A percentile compares a stretch with the other conserved stretches of the same genome.
Evolutionary conservation across 345 rosid genomes (phyloP).

Genomic region (Eucalyptus coolabah): DNA sequence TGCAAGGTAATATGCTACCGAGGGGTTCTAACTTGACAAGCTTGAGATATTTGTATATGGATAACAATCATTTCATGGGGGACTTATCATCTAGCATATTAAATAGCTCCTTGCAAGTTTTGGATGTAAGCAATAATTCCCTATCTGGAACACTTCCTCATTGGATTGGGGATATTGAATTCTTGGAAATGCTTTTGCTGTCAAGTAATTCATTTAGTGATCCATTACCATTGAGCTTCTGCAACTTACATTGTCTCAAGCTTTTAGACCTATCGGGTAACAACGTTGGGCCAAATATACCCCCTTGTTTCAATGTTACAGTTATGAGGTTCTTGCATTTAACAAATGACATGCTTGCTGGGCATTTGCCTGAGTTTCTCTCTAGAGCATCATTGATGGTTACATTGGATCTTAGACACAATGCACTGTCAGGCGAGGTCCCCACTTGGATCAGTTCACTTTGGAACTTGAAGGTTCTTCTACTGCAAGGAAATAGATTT

Average conservation of each 20-base stretch:
- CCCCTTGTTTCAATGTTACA: background rate
- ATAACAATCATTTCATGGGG: background rate
- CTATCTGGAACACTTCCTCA: background rate
- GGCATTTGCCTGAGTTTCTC: too few relatives aligned
- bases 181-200: background rate
- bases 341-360: too few relatives aligned
- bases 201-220: background rate
- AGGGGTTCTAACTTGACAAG: background rate
- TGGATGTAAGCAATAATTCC: constrained; percentile 7
- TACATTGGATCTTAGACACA: too few relatives aligned
- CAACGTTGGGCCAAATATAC: background rate
- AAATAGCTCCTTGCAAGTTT: background rate
- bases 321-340: too few relatives aligned
- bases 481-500: background rate
- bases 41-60: background rate
- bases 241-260: background rate
- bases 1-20: background rate
- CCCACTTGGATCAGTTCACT: background rate
- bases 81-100: background rate
- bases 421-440: background rate
- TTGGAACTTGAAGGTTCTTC: background rate
- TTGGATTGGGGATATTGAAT: background rate
- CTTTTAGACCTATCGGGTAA: background rate
- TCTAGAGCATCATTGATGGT: too few relatives aligned
- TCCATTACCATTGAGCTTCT: background rate